Conservation (phyloP, 2,329 filamentous ascomycete species). For the Fusarium odoratissimum region DNA sequence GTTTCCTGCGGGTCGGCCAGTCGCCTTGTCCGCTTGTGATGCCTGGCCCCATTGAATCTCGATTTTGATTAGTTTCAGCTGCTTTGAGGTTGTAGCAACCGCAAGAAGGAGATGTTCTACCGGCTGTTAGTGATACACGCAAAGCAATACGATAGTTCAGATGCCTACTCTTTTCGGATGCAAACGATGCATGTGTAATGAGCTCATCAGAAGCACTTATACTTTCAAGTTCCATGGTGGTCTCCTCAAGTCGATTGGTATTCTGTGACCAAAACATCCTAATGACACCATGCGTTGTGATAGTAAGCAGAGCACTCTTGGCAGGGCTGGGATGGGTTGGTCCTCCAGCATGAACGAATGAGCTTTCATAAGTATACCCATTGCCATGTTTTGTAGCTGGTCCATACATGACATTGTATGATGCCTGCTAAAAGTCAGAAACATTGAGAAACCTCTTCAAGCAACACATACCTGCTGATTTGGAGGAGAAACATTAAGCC, state of each 20-base stretch:
- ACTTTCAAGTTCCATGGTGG: conserved; percentile 78
- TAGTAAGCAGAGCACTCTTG: conserved; percentile 80
- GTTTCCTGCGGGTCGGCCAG: conserved; percentile 57
- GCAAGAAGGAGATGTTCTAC: conserved; percentile 69
- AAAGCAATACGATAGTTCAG: neutral
- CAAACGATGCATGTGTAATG: conserved; percentile 82
- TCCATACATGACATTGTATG: conserved; percentile 63
- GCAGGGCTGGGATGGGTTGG: conserved; percentile 78
- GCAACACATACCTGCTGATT: conserved; percentile 51
- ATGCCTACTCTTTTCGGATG: conserved; percentile 76
- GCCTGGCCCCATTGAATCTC: conserved; percentile 75
- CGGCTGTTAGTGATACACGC: conserved; percentile 42
- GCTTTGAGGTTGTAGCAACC: conserved; percentile 75
- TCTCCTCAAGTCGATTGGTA: conserved; percentile 77
- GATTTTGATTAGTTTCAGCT: conserved; percentile 79
- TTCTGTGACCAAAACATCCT: conserved; percentile 83
- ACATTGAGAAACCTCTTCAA: neutral
- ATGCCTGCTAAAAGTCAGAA: conserved; percentile 44
- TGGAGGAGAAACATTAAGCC: conserved; percentile 74
- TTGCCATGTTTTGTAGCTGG: conserved; percentile 72
- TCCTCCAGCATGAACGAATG: conserved; percentile 72
- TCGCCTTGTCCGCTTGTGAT: conserved; percentile 65
- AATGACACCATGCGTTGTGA: conserved; percentile 79
- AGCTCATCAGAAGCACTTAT: conserved; percentile 77
- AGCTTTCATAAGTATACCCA: conserved; percentile 77